phyloP scores from a whole-genome alignment of 2,329 filamentous ascomycete species.

The Amauroascus verrucosus region DNA sequence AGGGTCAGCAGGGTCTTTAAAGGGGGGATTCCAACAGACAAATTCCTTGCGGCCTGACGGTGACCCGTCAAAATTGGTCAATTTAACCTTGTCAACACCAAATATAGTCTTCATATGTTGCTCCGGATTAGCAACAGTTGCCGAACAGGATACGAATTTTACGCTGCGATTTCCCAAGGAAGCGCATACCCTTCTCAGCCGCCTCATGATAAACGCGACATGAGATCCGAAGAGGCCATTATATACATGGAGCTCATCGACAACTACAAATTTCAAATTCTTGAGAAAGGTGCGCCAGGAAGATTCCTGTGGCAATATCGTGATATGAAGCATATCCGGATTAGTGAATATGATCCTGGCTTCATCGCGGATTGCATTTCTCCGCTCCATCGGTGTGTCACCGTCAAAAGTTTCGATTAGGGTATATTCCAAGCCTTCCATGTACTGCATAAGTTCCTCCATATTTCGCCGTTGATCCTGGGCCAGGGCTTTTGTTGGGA shows the following conservation, averaged over 20 bases:
- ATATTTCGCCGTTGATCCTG: slow-evolving; percentile 88
- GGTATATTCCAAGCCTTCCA: slow-evolving; percentile 63
- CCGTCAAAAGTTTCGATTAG: slow-evolving; percentile 93
- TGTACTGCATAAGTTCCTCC: slow-evolving; percentile 70
- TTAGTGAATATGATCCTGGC: slow-evolving; percentile 94
- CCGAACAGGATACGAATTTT: slow-evolving; percentile 91
- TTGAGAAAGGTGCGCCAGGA: slow-evolving; percentile 80
- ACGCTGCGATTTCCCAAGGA: slow-evolving; percentile 76
- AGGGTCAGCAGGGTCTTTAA: slow-evolving; percentile 77
- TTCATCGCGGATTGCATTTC: slow-evolving; percentile 73
- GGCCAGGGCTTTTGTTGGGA: slow-evolving; percentile 90
- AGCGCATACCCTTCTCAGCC: slow-evolving; percentile 76
- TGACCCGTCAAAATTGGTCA: slow-evolving; percentile 87
- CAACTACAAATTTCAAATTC: slow-evolving; percentile 81
- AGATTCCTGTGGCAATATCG: slow-evolving; percentile 84
- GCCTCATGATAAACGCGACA: slow-evolving; percentile 87
- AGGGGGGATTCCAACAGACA: slow-evolving; percentile 95
- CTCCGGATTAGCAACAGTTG: slow-evolving; percentile 85
- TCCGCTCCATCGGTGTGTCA: slow-evolving; percentile 72
- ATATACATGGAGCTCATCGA: slow-evolving; percentile 89
- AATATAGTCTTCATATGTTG: slow-evolving; percentile 94
- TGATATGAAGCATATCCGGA: slow-evolving; percentile 93
- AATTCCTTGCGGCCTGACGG: slow-evolving; percentile 91
- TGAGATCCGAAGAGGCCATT: slow-evolving; percentile 91
- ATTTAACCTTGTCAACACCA: slow-evolving; percentile 65